These are phyloP conservation scores for Clathrus columnatus DNA, from an alignment of 768 basidiomycete genomes.

Conservation along the genomic window DNA sequence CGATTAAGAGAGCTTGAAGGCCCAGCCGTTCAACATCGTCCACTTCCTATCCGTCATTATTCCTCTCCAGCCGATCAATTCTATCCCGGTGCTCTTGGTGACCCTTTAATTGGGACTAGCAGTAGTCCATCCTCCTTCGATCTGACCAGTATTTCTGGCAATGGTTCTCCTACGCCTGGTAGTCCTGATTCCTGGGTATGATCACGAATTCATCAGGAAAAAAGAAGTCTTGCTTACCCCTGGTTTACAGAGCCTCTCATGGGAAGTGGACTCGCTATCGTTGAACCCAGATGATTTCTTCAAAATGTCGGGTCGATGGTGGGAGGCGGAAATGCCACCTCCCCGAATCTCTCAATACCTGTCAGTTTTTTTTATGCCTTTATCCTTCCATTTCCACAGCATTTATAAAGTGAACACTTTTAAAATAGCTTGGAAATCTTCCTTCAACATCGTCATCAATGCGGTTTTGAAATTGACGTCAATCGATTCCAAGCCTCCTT, in stretches of 20 bases:
- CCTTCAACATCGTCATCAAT: conserved; percentile 44
- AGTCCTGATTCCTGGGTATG: background rate
- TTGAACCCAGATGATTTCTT: conserved; percentile 4
- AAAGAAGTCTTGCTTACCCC: background rate
- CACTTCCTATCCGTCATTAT: conserved; percentile 16
- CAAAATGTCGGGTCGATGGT: conserved; percentile 8
- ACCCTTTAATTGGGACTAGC: background rate
- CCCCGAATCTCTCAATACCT: conserved; percentile 12
- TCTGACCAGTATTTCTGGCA: background rate
- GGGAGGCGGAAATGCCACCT: conserved; percentile 8
- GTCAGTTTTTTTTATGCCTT: conserved; percentile 9
- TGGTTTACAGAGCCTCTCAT: background rate
- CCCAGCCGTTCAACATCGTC: conserved; percentile 20
- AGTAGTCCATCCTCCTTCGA: conserved; percentile 3
- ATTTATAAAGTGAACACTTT: conserved; percentile 5
- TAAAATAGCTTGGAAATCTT: conserved; percentile 60
- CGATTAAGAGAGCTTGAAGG: conserved; percentile 47
- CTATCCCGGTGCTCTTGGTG: conserved; percentile 10
- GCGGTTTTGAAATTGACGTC: conserved; percentile 69
- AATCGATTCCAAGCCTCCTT: conserved; percentile 54
- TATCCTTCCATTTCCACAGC: conserved; percentile 1
- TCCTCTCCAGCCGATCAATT: conserved; percentile 7
- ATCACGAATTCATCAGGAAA: background rate
- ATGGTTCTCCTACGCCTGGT: conserved; percentile 6
- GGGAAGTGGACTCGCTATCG: conserved; percentile 4